Conservation (phyloP, 2,329 filamentous ascomycete genomes). For the Fusarium nanum region DNA sequence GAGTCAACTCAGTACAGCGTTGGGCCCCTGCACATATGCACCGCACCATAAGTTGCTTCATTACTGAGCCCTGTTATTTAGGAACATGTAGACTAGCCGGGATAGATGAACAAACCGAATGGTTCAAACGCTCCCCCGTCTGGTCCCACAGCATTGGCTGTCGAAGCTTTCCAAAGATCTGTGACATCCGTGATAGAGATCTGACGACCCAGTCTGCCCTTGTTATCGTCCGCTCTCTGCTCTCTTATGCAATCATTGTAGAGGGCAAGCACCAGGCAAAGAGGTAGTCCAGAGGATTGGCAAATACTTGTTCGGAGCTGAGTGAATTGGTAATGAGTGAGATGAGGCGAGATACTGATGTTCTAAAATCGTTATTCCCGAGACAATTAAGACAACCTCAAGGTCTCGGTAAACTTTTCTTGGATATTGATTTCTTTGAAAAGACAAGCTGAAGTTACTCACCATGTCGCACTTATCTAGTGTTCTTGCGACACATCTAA, state of each 20-base stretch:
- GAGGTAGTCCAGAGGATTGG: not conserved
- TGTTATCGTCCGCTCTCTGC: not conserved
- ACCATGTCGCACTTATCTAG: slow-evolving; percentile 8
- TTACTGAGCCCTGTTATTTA: not conserved
- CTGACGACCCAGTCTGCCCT: not conserved
- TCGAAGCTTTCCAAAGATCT: too few relatives aligned
- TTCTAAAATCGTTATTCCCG: slow-evolving; percentile 28
- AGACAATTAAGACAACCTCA: slow-evolving; percentile 28
- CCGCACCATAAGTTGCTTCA: not conserved
- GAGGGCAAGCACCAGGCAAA: not conserved
- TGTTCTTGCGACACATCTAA: not conserved
- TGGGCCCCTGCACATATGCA: slow-evolving; percentile 5
- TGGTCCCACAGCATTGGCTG: too few relatives aligned
- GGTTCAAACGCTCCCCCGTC: too few relatives aligned
- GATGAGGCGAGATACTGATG: slow-evolving; percentile 4
- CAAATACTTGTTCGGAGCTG: not conserved
- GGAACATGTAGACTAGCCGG: too few relatives aligned
- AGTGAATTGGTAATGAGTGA: not conserved
- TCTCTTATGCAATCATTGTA: slow-evolving; percentile 19
- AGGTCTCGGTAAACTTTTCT: slow-evolving; percentile 10
- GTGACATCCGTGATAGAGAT: too few relatives aligned
- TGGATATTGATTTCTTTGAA: not conserved
- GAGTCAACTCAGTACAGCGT: not conserved
- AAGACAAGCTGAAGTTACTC: too few relatives aligned
- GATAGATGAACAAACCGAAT: too few relatives aligned